These are phyloP conservation scores for Geotrichum phurueaensis DNA, from an alignment of 1,139 yeast genomes.

Conservation along the genomic window DNA sequence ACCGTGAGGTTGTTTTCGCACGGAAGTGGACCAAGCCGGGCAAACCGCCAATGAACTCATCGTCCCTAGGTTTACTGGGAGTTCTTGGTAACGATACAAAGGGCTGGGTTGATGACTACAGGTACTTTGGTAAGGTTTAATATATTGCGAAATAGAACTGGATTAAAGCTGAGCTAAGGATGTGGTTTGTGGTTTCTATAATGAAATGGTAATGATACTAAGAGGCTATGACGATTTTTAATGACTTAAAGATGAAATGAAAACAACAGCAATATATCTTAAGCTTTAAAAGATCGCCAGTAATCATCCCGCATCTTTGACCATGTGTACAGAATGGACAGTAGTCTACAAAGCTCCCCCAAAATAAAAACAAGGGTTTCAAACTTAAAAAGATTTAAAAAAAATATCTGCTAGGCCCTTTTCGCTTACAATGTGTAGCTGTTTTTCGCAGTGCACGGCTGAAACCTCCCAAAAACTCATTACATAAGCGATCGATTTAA, in stretches of 20 bases:
- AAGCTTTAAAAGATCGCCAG: not conserved
- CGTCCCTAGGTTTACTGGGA: slow-evolving; percentile 24
- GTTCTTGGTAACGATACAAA: slow-evolving; percentile 32
- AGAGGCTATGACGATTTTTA: not conserved
- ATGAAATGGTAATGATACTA: not conserved
- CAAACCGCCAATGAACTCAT: slow-evolving; percentile 21
- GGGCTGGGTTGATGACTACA: slow-evolving; percentile 30
- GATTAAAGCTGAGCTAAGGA: not conserved
- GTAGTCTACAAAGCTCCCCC: not conserved
- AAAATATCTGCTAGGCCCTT: not conserved
- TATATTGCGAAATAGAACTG: not conserved
- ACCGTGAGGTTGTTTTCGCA: slow-evolving; percentile 28
- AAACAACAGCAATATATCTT: too few relatives aligned
- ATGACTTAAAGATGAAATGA: too few relatives aligned
- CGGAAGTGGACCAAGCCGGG: slow-evolving; percentile 26
- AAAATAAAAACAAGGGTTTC: not conserved
- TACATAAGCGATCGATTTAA: not conserved
- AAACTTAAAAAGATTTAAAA: not conserved
- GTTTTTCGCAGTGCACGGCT: not conserved
- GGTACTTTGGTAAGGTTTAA: slow-evolving; percentile 27
- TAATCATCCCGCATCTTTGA: not conserved
- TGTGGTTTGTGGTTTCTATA: not conserved
- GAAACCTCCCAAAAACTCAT: not conserved
- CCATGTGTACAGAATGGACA: not conserved
- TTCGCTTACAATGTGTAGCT: not conserved